A percentile compares a stretch with the other conserved stretches of the same genome.
These are phyloP conservation scores for Brassica nigra DNA, from an alignment of 345 rosid species.

Conservation along the genomic window DNA sequence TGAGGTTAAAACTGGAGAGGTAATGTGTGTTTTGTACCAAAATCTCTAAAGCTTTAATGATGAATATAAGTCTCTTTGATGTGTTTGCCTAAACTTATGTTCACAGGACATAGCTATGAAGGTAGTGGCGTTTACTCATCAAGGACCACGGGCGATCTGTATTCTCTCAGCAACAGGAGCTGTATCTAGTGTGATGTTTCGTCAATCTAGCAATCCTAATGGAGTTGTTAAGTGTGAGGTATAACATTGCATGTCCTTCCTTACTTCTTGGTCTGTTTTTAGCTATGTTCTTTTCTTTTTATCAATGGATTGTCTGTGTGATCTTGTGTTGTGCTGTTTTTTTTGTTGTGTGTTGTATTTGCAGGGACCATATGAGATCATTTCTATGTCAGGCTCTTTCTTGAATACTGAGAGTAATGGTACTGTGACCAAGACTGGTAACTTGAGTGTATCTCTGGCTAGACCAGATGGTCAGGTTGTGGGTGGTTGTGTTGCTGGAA, in stretches of 20 bases:
- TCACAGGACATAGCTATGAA: slow-evolving; percentile 86
- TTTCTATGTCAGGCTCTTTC: slow-evolving; percentile 86
- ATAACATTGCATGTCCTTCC: slow-evolving; percentile 1
- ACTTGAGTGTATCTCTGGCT: slow-evolving; percentile 74
- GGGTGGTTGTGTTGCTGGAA: slow-evolving; percentile 91
- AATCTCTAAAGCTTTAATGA: not conserved
- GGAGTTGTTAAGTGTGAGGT: slow-evolving; percentile 84
- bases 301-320: not conserved
- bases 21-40: slow-evolving; percentile 39
- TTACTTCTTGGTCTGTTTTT: not conserved
- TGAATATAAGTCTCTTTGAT: not conserved
- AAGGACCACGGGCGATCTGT: slow-evolving; percentile 90
- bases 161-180: slow-evolving; percentile 96
- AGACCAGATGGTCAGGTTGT: slow-evolving; percentile 88
- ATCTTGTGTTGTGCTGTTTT: slow-evolving; percentile 4
- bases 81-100: not conserved
- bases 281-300: not conserved
- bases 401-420: slow-evolving; percentile 70
- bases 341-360: slow-evolving; percentile 2
- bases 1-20: slow-evolving; percentile 85
- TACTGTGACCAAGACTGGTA: slow-evolving; percentile 72
- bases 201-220: slow-evolving; percentile 60
- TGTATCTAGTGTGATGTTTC: slow-evolving; percentile 74
- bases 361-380: slow-evolving; percentile 89
- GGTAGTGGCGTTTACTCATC: slow-evolving; percentile 71